Base-by-base conservation (phyloP, 495 filamentous ascomycete species). In the Trichoderma orchidacearum region DNA sequence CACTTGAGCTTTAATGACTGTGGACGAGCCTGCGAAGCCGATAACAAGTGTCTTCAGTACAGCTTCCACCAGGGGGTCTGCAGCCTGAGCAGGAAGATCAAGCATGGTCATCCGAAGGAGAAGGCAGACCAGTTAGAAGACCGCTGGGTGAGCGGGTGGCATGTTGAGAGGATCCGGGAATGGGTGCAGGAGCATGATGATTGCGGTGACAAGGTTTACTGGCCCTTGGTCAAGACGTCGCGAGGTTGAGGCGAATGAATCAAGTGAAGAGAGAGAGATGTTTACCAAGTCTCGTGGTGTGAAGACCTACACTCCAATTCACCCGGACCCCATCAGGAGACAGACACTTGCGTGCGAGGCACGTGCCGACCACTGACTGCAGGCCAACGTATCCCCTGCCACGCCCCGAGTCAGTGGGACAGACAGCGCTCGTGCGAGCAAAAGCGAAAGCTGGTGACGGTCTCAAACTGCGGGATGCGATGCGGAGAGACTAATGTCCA, bases 1-100 rank as follows among this genome's bases (percentile, higher is more conserved):
- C 66, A 73, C 60, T 12, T 55, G 53, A 75, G 73, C 2, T 68
- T 71, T 38, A 65, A 73, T 21, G 30, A 67, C 41, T 80, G 76
- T 61, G 64, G 57, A 1, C 58, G 57, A n/a, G 63, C 71, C n/a
- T 80, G 76, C 55, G 65, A 70, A 45, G 68, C 67, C 32, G 35
- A 70, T 3, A 34, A 63, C 12, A 64, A 72, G 30, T 75, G 72
- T 62, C 68, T 74, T 56, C 66, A 67, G 58, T 75, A 59, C 54
- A 59, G 63, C 25, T 74, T 64, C 53, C 30, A 57, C 13, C 52
- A 66, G 17, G 69, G 69, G 23, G 50, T 61, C 15, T 75, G 72
- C 56, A 48, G 52, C 5, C 62, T 66, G 8, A 31, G 59, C 48
- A 63, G 58, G 30, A 56, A 63, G 2, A 66, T 74, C 54, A 61